phyloP scores from a whole-genome alignment of 768 basidiomycete genomes.

The Phanerochaete sordida region DNA sequence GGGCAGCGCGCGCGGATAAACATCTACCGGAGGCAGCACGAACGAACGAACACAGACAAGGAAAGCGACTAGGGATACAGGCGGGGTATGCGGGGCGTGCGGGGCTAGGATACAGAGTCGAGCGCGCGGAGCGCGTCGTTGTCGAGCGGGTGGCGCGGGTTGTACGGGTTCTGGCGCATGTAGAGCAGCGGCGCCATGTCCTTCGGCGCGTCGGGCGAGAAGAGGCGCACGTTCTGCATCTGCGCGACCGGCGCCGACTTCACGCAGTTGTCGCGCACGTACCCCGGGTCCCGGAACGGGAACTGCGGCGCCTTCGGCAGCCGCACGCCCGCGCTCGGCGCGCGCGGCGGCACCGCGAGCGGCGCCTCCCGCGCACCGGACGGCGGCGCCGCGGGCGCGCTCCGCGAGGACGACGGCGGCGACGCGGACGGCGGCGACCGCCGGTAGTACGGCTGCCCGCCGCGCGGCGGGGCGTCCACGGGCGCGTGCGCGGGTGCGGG shows the following conservation, averaged over 20 bases:
- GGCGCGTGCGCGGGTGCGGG: no score
- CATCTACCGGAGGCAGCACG: background rate
- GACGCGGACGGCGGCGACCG: slow-evolving; percentile 1
- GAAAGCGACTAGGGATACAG: background rate
- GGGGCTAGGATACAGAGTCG: slow-evolving; percentile 8
- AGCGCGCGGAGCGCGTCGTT: slow-evolving; percentile 57
- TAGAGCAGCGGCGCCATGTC: slow-evolving; percentile 62
- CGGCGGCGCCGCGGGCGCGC: background rate
- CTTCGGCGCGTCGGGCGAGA: slow-evolving; percentile 15
- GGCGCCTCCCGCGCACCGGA: background rate
- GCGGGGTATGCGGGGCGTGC: background rate
- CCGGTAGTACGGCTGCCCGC: slow-evolving; percentile 4
- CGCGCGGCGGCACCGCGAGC: background rate
- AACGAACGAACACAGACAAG: background rate
- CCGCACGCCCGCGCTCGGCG: background rate
- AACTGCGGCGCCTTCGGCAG: background rate
- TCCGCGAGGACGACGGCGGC: background rate
- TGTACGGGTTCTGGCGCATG: slow-evolving; percentile 55
- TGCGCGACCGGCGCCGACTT: slow-evolving; percentile 15
- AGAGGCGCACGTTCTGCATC: slow-evolving; percentile 12
- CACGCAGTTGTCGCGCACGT: slow-evolving; percentile 11
- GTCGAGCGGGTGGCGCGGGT: slow-evolving; percentile 65
- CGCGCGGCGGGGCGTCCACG: background rate
- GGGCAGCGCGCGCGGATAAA: background rate
- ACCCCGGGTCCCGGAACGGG: slow-evolving; percentile 8